Evolutionary conservation across 1,284 basidiomycete species (phyloP).

Genomic region (Phellinidium pouzarii): DNA sequence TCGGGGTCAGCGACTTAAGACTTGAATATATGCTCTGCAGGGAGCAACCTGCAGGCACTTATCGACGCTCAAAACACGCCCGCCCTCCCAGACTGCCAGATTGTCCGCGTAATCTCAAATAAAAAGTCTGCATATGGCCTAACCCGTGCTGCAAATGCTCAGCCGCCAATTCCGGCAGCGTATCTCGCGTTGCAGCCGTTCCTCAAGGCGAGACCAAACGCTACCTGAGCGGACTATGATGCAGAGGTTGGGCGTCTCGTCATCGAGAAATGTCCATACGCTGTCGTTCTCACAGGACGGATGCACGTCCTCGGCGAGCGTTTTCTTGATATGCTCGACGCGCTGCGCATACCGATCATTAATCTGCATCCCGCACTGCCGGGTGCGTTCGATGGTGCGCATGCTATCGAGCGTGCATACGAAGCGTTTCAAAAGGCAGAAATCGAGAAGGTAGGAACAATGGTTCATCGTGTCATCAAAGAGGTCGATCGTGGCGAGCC

Average conservation of each 20-base stretch:
- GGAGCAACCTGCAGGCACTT: slow-evolving; percentile 92
- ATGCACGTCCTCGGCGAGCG: slow-evolving; percentile 80
- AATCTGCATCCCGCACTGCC: slow-evolving; percentile 97
- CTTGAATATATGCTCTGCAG: too few relatives aligned
- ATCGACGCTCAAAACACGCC: slow-evolving; percentile 78
- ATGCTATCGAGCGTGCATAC: slow-evolving; percentile 85
- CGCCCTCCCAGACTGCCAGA: slow-evolving; percentile 59
- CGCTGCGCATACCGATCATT: slow-evolving; percentile 87
- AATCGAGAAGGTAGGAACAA: slow-evolving; percentile 73
- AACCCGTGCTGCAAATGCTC: slow-evolving; percentile 63
- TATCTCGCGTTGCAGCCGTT: slow-evolving; percentile 86
- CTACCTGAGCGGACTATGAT: slow-evolving; percentile 84
- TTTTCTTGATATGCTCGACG: slow-evolving; percentile 36
- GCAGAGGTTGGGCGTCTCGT: slow-evolving; percentile 74
- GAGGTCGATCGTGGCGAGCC: slow-evolving; percentile 93
- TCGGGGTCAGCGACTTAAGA: too few relatives aligned
- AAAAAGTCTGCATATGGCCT: slow-evolving; percentile 90
- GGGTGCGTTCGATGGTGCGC: slow-evolving; percentile 88
- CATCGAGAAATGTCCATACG: slow-evolving; percentile 60
- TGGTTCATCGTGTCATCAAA: slow-evolving; percentile 92
- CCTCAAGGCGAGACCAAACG: slow-evolving; percentile 66
- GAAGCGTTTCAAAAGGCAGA: slow-evolving; percentile 84
- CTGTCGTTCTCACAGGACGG: slow-evolving; percentile 94
- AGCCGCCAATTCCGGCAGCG: slow-evolving; percentile 74
- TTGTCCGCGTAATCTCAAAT: slow-evolving; percentile 87